Evolutionary conservation across 1,284 basidiomycete genomes (phyloP), one percentile per base, ranked within the genome.

Genomic region (Mixia osmundae): DNA sequence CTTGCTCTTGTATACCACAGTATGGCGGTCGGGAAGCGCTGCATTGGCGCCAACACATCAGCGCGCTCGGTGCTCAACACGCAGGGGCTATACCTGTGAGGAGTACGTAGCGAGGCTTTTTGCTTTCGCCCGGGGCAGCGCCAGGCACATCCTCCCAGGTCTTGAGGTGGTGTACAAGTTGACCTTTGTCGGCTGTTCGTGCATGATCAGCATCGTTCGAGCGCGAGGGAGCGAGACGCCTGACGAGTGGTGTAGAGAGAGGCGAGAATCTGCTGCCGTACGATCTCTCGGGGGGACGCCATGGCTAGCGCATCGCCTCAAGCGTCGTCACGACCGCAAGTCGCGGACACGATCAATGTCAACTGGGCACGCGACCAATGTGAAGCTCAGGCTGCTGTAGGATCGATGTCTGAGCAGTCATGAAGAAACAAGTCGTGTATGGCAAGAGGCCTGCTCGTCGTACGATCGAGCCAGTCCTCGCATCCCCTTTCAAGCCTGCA

Each of bases 1-100:
- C 58, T 95, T 95, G 5, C 85, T 83, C 58, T 99, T 97, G 66
- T 97, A 83, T 18, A 94, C 32, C 27, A 34, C 55, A 2, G 44
- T 39, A 38, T 33, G 18, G 10, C 40, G 36, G 25, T 39, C n/a
- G n/a, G n/a, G n/a, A n/a, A n/a, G n/a, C n/a, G n/a, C 40, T n/a
- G 27, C 22, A 26, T 26, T 37, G 34, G 41, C 42, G 37, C 33
- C 33, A n/a, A n/a, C n/a, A n/a, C n/a, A n/a, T n/a, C n/a, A n/a
- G n/a, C n/a, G n/a, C n/a, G n/a, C n/a, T n/a, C n/a, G n/a, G n/a
- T n/a, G n/a, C n/a, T n/a, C n/a, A n/a, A 22, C 20, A 8, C 6
- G 15, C 8, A 15, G 6, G 14, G 23, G 10, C 3, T 18, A 15
- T 30, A 44, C 48, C 44, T 12, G 49, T 43, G 19, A 51, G 38